These are phyloP conservation scores for Salisapilia sapeloensis DNA, from an alignment of 352 stramenopile genomes.

Conservation along the genomic window DNA sequence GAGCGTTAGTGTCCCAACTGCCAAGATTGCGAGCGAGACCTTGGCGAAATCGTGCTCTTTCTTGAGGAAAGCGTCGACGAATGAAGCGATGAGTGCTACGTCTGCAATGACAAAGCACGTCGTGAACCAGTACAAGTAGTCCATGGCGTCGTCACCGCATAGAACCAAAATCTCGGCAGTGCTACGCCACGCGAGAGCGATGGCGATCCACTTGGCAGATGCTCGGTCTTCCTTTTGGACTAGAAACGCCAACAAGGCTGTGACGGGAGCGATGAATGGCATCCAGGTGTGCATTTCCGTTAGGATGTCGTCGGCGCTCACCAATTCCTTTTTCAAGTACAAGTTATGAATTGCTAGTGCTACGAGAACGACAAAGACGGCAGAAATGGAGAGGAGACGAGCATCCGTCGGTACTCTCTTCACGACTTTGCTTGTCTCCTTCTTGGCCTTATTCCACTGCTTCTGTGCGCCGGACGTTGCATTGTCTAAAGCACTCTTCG, in stretches of 20 bases:
- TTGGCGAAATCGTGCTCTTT: conserved; percentile 33
- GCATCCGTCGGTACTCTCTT: too few species aligned
- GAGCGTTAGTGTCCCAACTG: conserved; percentile 15
- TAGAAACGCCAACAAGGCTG: conserved; percentile 56
- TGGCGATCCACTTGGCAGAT: conserved; percentile 67
- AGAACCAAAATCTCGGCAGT: conserved; percentile 52
- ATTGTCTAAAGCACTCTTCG: too few species aligned
- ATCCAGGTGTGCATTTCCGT: conserved; percentile 49
- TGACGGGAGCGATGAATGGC: conserved; percentile 37
- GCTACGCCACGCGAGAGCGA: conserved; percentile 56
- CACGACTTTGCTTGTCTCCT: too few species aligned
- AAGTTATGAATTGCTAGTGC: too few species aligned
- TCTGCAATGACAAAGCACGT: conserved; percentile 26
- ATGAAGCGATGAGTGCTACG: conserved; percentile 24
- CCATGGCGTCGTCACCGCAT: conserved; percentile 13
- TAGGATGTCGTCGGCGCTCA: too few species aligned
- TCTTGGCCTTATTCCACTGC: too few species aligned
- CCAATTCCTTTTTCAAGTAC: too few species aligned
- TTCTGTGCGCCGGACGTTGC: too few species aligned
- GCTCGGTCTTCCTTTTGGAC: conserved; percentile 51
- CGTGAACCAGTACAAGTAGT: conserved; percentile 28
- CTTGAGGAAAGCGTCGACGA: conserved; percentile 25
- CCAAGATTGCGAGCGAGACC: conserved; percentile 25
- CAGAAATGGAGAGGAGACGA: too few species aligned
- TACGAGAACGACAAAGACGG: too few species aligned